Base-by-base conservation (phyloP, 352 stramenopile species). In the Elongisporangium prolatum region DNA sequence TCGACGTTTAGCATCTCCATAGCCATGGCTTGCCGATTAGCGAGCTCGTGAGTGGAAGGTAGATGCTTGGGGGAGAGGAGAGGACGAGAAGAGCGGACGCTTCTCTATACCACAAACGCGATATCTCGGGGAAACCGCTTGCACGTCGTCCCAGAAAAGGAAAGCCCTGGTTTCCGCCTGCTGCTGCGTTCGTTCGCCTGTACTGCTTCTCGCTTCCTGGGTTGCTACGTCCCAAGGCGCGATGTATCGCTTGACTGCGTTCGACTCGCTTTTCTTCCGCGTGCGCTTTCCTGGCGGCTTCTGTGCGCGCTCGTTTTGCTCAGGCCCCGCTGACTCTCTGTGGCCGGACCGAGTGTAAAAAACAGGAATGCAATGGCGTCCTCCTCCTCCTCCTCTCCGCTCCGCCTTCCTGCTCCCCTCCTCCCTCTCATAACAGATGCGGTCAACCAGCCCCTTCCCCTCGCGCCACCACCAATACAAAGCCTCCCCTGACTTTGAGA, bases 1-100 rank as follows among this genome's bases (percentile, higher is more conserved):
- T 92, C 80, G 50, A 92, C 75, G 60, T 92, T 89, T 11, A 92
- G 69, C 18, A 69, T 65, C 1, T 69, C 64, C 56, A 81, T 78
- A 52, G 63, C 68, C 17, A 68, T 21, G 11, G 56, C 68, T 44
- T 17, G 17, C 34, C 34, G 34, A 44, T 44, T 44, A 7, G 34
- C 34, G 34, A 44, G 34, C 10, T 44, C 5, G 10, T 17, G 34
- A 44, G 34, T 44, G 34, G 34, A 44, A 11, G 7, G 11, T 44
- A 13, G 34, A 44, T 44, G 10, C 34, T 44, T 44, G 34, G 34
- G 17, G 34, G 11, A 44, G 34, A 13, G 34, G 34, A 44, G 34
- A 44, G 34, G 34, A 44, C 34, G 34, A 44, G 34, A 44, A 13
- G 34, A 44, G 34, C 34, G 11, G 34, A 44, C 34, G 34, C 34